Conservation (phyloP, 805 yeast species). For the Clavispora vitiphila region DNA sequence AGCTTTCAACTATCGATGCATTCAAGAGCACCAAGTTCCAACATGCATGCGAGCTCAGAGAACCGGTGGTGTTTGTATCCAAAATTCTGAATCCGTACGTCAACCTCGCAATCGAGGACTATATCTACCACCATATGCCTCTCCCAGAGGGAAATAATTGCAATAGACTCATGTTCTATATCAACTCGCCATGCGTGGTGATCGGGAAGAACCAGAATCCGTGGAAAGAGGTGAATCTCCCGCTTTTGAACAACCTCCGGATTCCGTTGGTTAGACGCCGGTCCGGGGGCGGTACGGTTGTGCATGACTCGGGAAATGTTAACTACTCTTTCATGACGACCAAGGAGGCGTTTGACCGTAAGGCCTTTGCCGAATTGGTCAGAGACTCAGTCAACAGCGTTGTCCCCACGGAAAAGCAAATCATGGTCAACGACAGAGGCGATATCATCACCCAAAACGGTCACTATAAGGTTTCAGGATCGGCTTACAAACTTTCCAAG, state of each 20-base stretch:
- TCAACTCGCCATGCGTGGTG: conserved; percentile 82
- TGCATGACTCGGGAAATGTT: conserved; percentile 85
- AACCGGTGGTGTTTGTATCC: conserved; percentile 58
- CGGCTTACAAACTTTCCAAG: conserved; percentile 81
- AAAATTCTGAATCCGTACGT: conserved; percentile 58
- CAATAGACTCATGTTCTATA: conserved; percentile 64
- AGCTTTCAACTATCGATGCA: background rate
- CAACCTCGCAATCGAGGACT: conserved; percentile 81
- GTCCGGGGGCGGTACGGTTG: conserved; percentile 97
- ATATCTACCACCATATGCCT: conserved; percentile 64
- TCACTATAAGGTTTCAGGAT: conserved; percentile 73
- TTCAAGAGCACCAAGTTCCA: conserved; percentile 1
- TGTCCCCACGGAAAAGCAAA: conserved; percentile 11
- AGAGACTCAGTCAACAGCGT: conserved; percentile 22
- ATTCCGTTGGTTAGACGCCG: conserved; percentile 72
- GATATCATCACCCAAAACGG: conserved; percentile 56
- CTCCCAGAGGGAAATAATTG: conserved; percentile 14
- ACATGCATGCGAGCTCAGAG: conserved; percentile 8
- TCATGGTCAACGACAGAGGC: conserved; percentile 67
- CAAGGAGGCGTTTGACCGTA: conserved; percentile 58
- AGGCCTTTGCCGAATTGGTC: conserved; percentile 47
- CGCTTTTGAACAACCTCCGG: conserved; percentile 41
- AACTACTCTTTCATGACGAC: conserved; percentile 80
- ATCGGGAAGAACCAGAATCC: conserved; percentile 96
- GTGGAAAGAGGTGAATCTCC: conserved; percentile 76